Evolutionary conservation across 257 asterid genomes (phyloP).

Genomic region (Thymus mandschuricus): DNA sequence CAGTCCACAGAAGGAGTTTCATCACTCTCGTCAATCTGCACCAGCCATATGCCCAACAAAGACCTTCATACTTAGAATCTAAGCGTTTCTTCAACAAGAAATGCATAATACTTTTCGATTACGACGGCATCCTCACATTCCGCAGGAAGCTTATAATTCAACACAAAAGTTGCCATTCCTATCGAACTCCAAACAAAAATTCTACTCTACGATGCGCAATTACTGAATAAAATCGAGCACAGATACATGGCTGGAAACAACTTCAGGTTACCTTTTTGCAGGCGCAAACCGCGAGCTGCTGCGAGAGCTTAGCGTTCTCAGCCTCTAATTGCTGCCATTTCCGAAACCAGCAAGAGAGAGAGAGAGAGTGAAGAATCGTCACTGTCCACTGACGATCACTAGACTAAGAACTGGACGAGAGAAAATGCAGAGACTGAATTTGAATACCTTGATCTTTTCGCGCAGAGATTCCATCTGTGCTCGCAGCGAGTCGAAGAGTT

Average conservation of each 20-base stretch:
- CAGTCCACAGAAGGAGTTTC: conserved; percentile 31
- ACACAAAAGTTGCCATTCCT: neutral
- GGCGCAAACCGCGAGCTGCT: conserved; percentile 57
- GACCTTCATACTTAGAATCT: conserved; percentile 15
- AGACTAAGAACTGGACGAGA: neutral
- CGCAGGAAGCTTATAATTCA: neutral
- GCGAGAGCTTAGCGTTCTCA: conserved; percentile 60
- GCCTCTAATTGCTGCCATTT: conserved; percentile 62
- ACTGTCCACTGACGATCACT: neutral
- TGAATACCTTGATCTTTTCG: conserved; percentile 51
- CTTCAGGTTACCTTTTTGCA: conserved; percentile 59
- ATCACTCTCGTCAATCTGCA: conserved; percentile 48
- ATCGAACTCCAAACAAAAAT: neutral
- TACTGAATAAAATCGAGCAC: neutral
- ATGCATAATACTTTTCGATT: neutral
- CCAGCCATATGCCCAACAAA: conserved; percentile 27
- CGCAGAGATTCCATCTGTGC: conserved; percentile 53
- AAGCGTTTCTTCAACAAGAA: conserved; percentile 2
- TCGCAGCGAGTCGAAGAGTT: conserved; percentile 41
- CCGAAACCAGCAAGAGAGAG: conserved; percentile 15
- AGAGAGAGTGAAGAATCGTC: neutral
- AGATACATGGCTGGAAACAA: neutral
- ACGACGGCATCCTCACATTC: neutral
- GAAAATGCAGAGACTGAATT: neutral
- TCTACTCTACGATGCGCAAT: neutral